A percentile compares a stretch with the other conserved stretches of the same genome.
Evolutionary conservation across 805 yeast genomes (phyloP).

Genomic region (Ogataea saltuana): DNA sequence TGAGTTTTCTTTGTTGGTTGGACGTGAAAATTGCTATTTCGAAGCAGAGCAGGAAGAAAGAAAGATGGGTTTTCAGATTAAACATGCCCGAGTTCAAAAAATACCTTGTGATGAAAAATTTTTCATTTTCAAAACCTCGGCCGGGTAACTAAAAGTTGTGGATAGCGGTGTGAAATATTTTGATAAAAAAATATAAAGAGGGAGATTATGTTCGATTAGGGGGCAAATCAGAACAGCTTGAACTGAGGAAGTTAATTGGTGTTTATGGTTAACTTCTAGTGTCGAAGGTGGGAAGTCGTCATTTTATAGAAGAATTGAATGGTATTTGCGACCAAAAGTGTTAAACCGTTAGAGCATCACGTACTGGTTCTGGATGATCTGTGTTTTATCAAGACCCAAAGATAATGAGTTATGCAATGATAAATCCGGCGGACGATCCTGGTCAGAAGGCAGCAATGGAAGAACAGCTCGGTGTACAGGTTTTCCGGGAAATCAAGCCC

Average conservation of each 20-base stretch:
- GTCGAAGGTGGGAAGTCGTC: no score
- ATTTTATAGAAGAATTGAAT: no score
- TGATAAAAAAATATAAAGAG: neutral
- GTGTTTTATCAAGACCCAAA: neutral
- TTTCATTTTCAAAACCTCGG: neutral
- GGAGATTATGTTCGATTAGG: neutral
- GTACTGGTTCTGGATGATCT: neutral
- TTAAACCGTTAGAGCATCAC: no score
- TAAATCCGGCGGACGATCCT: no score
- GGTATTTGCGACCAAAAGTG: no score
- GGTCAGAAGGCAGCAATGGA: no score
- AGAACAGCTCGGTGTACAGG: slow-evolving; percentile 12
- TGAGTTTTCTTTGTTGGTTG: no score
- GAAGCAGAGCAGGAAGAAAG: no score
- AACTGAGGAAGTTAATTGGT: neutral
- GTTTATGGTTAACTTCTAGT: slow-evolving; percentile 2
- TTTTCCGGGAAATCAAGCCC: slow-evolving; percentile 37
- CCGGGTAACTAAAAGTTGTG: neutral
- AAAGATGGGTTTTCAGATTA: slow-evolving; percentile 1
- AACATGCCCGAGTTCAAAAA: neutral
- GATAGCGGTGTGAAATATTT: neutral
- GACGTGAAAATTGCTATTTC: no score
- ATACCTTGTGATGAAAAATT: no score
- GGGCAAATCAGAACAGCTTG: neutral
- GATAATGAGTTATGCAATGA: no score